A percentile compares a stretch with the other conserved stretches of the same genome.
phyloP scores from a whole-genome alignment of 2,329 filamentous ascomycete species.

The Paecilomyces sp. region DNA sequence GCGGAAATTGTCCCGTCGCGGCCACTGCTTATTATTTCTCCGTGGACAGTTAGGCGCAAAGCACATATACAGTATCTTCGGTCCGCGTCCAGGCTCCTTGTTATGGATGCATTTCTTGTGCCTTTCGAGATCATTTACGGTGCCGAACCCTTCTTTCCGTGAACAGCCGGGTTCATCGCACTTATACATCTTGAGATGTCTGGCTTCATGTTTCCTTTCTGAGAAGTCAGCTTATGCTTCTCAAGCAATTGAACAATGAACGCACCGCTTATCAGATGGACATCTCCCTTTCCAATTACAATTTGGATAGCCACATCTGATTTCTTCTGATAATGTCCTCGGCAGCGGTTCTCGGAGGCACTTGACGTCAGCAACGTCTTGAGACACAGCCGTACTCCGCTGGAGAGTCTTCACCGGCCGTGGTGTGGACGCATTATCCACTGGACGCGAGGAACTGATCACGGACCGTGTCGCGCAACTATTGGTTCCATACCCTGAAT shows the following conservation, averaged over 20 bases:
- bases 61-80: slow-evolving; percentile 54
- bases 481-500: slow-evolving; percentile 30
- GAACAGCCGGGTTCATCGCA: slow-evolving; percentile 55
- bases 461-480: slow-evolving; percentile 22
- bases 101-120: slow-evolving; percentile 68
- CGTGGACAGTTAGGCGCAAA: slow-evolving; percentile 49
- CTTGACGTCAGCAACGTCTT: background rate
- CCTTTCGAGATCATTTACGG: slow-evolving; percentile 71
- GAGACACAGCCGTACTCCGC: slow-evolving; percentile 9
- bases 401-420: slow-evolving; percentile 6
- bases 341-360: background rate
- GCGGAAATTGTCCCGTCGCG: slow-evolving; percentile 78
- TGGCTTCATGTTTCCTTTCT: slow-evolving; percentile 65
- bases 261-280: slow-evolving; percentile 34
- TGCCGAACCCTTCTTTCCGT: slow-evolving; percentile 64
- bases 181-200: slow-evolving; percentile 60
- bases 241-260: background rate
- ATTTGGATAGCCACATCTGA: slow-evolving; percentile 21
- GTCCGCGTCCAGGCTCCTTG: slow-evolving; percentile 37
- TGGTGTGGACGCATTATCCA: slow-evolving; percentile 22
- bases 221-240: background rate
- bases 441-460: slow-evolving; percentile 17
- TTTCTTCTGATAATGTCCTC: slow-evolving; percentile 7
- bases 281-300: slow-evolving; percentile 32
- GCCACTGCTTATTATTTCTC: slow-evolving; percentile 70